phyloP scores from a whole-genome alignment of 2,329 filamentous ascomycete genomes.

The Boeremia lycopersici region DNA sequence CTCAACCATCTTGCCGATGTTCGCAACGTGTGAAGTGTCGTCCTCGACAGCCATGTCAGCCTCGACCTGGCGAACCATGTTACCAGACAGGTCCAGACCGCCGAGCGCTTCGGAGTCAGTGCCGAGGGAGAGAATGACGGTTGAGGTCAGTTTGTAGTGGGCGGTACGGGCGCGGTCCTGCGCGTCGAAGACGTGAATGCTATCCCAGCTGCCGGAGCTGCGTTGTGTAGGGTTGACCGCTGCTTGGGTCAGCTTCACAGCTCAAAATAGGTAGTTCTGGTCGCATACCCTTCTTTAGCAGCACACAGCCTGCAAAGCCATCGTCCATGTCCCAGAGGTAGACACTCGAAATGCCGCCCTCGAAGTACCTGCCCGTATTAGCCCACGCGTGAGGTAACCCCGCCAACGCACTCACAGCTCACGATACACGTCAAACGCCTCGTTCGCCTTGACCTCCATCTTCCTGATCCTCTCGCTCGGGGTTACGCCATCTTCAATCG shows the following conservation, averaged over 20 bases:
- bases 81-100: constrained; percentile 89
- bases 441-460: constrained; percentile 93
- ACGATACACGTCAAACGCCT: constrained; percentile 95
- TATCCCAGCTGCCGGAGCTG: constrained; percentile 89
- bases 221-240: constrained; percentile 69
- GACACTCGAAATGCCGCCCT: constrained; percentile 92
- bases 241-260: constrained; percentile 47
- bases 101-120: constrained; percentile 72
- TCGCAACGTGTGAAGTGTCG: constrained; percentile 92
- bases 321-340: constrained; percentile 99
- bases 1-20: constrained; percentile 89
- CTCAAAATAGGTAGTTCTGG: not conserved
- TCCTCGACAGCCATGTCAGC: constrained; percentile 86
- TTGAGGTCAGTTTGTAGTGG: constrained; percentile 97
- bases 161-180: constrained; percentile 89
- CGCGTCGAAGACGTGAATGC: constrained; percentile 97
- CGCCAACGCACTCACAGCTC: constrained; percentile 66
- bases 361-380: constrained; percentile 71
- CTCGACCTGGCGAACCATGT: constrained; percentile 97
- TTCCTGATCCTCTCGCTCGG: constrained; percentile 89
- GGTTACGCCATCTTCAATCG: constrained; percentile 80
- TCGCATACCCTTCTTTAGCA: constrained; percentile 86
- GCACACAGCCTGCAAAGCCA: constrained; percentile 92
- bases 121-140: constrained; percentile 88
- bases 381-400: constrained; percentile 9